phyloP scores from a whole-genome alignment of 306 rosid species.

The Prunus mongolica region DNA sequence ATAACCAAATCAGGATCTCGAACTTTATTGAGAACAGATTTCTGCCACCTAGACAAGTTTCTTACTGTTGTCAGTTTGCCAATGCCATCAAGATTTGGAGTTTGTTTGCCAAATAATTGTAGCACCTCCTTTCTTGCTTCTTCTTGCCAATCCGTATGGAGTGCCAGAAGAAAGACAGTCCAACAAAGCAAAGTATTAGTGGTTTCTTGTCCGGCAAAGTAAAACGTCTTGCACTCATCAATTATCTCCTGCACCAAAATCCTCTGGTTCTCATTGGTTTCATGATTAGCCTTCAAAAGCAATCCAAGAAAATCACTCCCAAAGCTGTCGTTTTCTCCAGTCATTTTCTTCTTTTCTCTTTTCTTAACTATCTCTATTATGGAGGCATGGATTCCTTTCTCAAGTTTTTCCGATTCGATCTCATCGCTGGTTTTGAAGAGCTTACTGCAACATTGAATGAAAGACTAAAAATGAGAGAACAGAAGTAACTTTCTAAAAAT shows the following conservation, averaged over 20 bases:
- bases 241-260: slow-evolving; percentile 21
- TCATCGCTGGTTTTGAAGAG: slow-evolving; percentile 11
- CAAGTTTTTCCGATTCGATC: slow-evolving; percentile 24
- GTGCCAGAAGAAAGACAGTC: slow-evolving; percentile 26
- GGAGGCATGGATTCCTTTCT: slow-evolving; percentile 15
- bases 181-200: slow-evolving; percentile 26
- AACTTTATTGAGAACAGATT: no score
- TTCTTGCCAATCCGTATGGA: slow-evolving; percentile 37
- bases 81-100: slow-evolving; percentile 21
- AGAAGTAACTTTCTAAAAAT: neutral
- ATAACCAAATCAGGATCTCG: neutral
- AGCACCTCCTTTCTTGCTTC: slow-evolving; percentile 34
- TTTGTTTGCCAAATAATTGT: slow-evolving; percentile 14
- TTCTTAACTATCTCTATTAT: slow-evolving; percentile 18
- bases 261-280: slow-evolving; percentile 6
- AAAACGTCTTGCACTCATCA: slow-evolving; percentile 28
- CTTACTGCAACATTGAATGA: slow-evolving; percentile 10
- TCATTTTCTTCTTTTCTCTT: slow-evolving; percentile 12
- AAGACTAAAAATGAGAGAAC: neutral
- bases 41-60: neutral
- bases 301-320: slow-evolving; percentile 34
- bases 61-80: slow-evolving; percentile 22
- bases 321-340: slow-evolving; percentile 9
- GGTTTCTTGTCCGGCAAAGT: slow-evolving; percentile 28
- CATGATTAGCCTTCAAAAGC: slow-evolving; percentile 25